Evolutionary conservation across 1,139 yeast genomes (phyloP), one percentile per base, ranked within the genome.

Genomic region (Suhomyces choctaworum): DNA sequence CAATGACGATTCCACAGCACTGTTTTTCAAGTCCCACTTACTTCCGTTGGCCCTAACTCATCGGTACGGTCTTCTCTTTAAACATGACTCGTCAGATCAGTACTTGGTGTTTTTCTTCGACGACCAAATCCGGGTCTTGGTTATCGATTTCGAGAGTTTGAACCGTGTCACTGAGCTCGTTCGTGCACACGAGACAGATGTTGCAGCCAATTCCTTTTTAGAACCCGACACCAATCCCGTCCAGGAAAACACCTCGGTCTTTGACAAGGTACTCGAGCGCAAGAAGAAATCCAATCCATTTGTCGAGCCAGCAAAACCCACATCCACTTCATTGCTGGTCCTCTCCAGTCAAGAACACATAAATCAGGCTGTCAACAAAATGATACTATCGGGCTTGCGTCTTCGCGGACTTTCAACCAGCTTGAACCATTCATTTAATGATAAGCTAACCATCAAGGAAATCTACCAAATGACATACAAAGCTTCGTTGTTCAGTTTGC

Each of bases 381-480:
- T 68, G 12, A 61, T 69, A 5, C 50, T 64, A 7, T 66, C 74
- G 5, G 76, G 76, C 1, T 54, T 70, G 24, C 48, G 76, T 38
- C 55, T 70, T 16, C 52, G 76, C 30, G 76, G 76, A 1, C 52
- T 70, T 25, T 58, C 68, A 2, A 50, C 58, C 20, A 57, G 47
- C 28, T 41, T 50, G 34, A 47, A 41, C 26, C 49, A 46, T 13
- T 47, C 62, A 4, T 39, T 48, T 8, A 66, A 66, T 39, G 71
- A 64, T 19, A 62, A 54, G 34, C 43, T 69, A 11, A 57, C 64
- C 22, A 56, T 67, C 20, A 66, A 65, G 38, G 76, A 70, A 42
- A 60, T 70, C 4, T 64, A 67, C 41, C 70, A 64, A 31, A 69
- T 69, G 73, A 67, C 76, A 1, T 56, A 50, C 34, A 64, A 66